phyloP scores from a whole-genome alignment of 148 eudicot genomes.

The Amaranthus hypochondriacus region DNA sequence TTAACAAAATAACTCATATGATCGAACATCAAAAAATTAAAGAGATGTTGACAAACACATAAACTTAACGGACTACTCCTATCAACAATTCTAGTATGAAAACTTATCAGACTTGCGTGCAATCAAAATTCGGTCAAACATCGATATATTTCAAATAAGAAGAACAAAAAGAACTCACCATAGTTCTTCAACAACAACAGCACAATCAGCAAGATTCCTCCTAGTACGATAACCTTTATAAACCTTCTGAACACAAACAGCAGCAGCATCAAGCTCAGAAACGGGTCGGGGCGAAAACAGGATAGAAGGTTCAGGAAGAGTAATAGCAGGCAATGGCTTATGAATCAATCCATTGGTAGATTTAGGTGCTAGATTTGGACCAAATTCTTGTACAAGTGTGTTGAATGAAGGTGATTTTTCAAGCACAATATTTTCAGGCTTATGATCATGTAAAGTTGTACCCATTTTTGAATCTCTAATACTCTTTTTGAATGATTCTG shows the following conservation, averaged over 20 bases:
- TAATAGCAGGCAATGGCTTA: slow-evolving; percentile 39
- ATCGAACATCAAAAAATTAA: too few relatives aligned
- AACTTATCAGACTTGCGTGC: too few relatives aligned
- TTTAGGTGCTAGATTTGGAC: slow-evolving; percentile 21
- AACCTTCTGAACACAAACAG: slow-evolving; percentile 73
- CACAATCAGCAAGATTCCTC: slow-evolving; percentile 88
- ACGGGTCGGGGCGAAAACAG: slow-evolving; percentile 73
- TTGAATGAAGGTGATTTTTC: slow-evolving; percentile 57
- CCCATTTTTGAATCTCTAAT: not conserved
- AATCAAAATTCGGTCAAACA: not conserved
- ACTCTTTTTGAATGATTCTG: slow-evolving; percentile 31
- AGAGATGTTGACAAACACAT: not conserved
- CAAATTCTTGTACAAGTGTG: slow-evolving; percentile 37
- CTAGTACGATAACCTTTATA: slow-evolving; percentile 86
- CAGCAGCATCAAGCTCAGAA: slow-evolving; percentile 83
- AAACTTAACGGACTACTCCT: too few relatives aligned
- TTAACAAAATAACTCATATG: too few relatives aligned
- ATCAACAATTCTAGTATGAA: too few relatives aligned
- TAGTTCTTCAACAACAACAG: slow-evolving; percentile 82
- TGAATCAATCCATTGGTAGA: slow-evolving; percentile 32
- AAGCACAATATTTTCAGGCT: slow-evolving; percentile 51
- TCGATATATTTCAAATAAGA: not conserved
- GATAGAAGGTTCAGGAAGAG: slow-evolving; percentile 68
- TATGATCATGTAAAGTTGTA: slow-evolving; percentile 31
- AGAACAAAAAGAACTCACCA: slow-evolving; percentile 38